A percentile compares a stretch with the other conserved stretches of the same genome.
Evolutionary conservation across 208 protist genomes (phyloP).

Genomic region (Acanthamoeba sp.): DNA sequence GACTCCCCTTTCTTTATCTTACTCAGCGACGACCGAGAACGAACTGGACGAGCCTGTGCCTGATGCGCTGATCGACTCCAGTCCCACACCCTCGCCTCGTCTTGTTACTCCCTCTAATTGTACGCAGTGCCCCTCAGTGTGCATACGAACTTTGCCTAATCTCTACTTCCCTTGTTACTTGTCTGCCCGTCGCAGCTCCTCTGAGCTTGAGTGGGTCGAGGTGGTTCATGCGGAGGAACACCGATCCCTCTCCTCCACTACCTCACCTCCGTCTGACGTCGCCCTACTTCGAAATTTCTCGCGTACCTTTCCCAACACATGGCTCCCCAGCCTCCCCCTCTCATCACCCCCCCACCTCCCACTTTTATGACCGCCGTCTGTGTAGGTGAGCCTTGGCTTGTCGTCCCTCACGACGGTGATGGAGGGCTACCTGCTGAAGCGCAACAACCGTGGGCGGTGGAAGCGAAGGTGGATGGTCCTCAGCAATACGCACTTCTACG

Average conservation of each 20-base stretch:
- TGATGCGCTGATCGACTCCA: conserved; percentile 71
- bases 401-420: conserved; percentile 52
- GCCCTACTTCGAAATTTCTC: neutral
- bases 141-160: neutral
- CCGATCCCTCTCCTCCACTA: neutral
- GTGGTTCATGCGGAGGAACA: conserved; percentile 60
- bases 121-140: neutral
- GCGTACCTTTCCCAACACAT: neutral
- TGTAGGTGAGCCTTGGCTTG: conserved; percentile 51
- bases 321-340: neutral
- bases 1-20: neutral
- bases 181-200: neutral
- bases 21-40: conserved; percentile 3
- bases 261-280: neutral
- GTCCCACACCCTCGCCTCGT: conserved; percentile 39
- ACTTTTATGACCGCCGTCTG: too few relatives aligned
- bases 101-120: conserved; percentile 39
- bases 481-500: conserved; percentile 64
- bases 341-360: too few relatives aligned
- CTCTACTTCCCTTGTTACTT: neutral
- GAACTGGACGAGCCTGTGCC: conserved; percentile 61
- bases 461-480: conserved; percentile 68
- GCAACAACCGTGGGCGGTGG: conserved; percentile 49
- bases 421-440: conserved; percentile 68
- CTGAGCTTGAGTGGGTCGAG: conserved; percentile 3